phyloP scores from a whole-genome alignment of 2,329 filamentous ascomycete species.

The Endoconidiophora polonica region DNA sequence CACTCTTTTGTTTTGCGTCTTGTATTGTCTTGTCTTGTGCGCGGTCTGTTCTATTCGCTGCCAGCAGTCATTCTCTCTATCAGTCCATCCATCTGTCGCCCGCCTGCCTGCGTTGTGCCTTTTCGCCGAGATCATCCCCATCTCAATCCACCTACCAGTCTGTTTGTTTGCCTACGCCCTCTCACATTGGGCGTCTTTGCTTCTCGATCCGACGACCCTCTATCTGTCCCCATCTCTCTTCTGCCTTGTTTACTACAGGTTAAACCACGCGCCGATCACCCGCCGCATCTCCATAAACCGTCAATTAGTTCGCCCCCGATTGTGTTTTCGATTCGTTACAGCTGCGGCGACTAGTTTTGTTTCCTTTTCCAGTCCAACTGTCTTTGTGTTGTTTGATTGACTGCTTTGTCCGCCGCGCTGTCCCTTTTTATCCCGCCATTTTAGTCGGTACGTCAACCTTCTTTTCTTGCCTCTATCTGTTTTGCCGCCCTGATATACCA shows the following conservation, averaged over 20 bases:
- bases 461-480: not conserved
- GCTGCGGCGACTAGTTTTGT: not conserved
- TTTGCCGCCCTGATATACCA: too few species aligned
- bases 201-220: not conserved
- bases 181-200: not conserved
- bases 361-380: not conserved
- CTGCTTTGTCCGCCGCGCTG: constrained; percentile 1
- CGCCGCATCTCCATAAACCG: not conserved
- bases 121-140: not conserved
- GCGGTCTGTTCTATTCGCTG: not conserved
- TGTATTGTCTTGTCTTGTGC: constrained; percentile 7
- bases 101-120: not conserved
- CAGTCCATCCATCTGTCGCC: constrained; percentile 3
- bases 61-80: not conserved
- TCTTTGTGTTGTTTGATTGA: not conserved
- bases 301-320: constrained; percentile 1
- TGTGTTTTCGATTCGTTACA: constrained; percentile 12
- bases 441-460: constrained; percentile 6
- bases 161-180: not conserved
- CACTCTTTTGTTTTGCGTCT: constrained; percentile 16
- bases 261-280: too few species aligned
- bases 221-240: not conserved
- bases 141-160: not conserved
- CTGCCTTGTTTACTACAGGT: too few species aligned
- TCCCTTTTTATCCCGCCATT: constrained; percentile 6